Evolutionary conservation across 1,284 basidiomycete genomes (phyloP).

Genomic region (Leccinum variabile): DNA sequence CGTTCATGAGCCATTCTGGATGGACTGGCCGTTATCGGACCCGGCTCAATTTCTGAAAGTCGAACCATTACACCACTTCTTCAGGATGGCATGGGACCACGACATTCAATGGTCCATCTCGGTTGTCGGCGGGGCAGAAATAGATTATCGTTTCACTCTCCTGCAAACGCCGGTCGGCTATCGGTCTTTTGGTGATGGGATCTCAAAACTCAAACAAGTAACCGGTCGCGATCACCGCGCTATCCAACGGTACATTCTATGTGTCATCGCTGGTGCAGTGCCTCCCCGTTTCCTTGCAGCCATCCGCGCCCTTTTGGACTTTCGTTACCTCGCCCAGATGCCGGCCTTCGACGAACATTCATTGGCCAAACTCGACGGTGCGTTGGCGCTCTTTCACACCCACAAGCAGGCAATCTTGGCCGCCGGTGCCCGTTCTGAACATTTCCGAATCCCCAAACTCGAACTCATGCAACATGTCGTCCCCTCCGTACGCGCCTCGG

Average conservation of each 20-base stretch:
- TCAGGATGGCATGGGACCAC: neutral
- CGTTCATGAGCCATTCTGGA: neutral
- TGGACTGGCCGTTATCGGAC: neutral
- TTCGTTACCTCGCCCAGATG: neutral
- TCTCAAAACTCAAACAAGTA: neutral
- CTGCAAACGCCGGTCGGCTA: neutral
- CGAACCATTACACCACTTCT: slow-evolving; percentile 1
- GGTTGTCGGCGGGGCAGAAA: neutral
- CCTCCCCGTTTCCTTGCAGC: neutral
- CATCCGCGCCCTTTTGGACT: neutral
- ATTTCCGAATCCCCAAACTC: slow-evolving; percentile 1
- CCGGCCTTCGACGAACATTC: neutral
- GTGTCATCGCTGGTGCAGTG: neutral
- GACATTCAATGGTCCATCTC: neutral
- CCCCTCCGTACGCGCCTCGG: neutral
- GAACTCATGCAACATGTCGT: slow-evolving; percentile 1
- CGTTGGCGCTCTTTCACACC: neutral
- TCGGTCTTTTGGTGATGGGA: neutral
- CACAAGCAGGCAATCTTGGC: slow-evolving; percentile 1
- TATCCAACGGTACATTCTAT: neutral
- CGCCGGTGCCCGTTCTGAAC: neutral
- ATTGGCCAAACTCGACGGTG: neutral
- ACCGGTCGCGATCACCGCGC: neutral
- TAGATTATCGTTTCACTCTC: neutral
- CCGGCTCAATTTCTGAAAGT: neutral